Conservation (phyloP, 2,329 filamentous ascomycete species). For the Talaromyces amestolkiae region DNA sequence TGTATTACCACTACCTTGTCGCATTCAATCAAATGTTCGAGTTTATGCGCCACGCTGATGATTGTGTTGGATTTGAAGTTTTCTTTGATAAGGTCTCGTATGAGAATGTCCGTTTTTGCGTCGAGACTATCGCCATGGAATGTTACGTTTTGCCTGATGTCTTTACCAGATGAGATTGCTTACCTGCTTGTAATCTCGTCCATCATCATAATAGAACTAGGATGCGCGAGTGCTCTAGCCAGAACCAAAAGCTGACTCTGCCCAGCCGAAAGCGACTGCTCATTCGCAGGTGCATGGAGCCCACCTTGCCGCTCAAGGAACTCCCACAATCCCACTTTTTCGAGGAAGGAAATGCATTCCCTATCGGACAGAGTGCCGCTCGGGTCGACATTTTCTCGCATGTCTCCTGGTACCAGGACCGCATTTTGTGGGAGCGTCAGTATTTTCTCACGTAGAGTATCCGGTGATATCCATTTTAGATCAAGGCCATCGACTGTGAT, state of each 20-base stretch:
- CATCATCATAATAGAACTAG: slow-evolving; percentile 44
- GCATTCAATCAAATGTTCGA: slow-evolving; percentile 2
- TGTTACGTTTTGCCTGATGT: background rate
- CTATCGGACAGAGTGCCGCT: slow-evolving; percentile 29
- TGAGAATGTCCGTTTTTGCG: background rate
- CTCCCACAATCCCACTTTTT: slow-evolving; percentile 37
- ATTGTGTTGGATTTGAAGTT: background rate
- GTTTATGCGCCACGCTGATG: slow-evolving; percentile 1
- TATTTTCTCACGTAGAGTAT: slow-evolving; percentile 40
- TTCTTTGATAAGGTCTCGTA: background rate
- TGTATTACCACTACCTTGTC: background rate
- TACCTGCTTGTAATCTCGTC: slow-evolving; percentile 42
- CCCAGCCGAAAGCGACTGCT: slow-evolving; percentile 54
- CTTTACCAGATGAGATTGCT: slow-evolving; percentile 12
- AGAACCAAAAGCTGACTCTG: slow-evolving; percentile 65
- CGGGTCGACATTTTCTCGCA: slow-evolving; percentile 42
- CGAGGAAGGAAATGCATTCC: slow-evolving; percentile 37
- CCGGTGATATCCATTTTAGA: slow-evolving; percentile 37
- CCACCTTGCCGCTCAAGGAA: slow-evolving; percentile 40
- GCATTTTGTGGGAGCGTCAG: slow-evolving; percentile 46
- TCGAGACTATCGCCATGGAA: background rate
- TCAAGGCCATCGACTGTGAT: slow-evolving; percentile 46
- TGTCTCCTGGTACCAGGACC: slow-evolving; percentile 40
- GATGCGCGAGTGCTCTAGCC: slow-evolving; percentile 57
- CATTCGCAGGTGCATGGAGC: slow-evolving; percentile 44